Conservation (phyloP, 169 alveolate genomes). For the Plasmodium chabaudi region DNA sequence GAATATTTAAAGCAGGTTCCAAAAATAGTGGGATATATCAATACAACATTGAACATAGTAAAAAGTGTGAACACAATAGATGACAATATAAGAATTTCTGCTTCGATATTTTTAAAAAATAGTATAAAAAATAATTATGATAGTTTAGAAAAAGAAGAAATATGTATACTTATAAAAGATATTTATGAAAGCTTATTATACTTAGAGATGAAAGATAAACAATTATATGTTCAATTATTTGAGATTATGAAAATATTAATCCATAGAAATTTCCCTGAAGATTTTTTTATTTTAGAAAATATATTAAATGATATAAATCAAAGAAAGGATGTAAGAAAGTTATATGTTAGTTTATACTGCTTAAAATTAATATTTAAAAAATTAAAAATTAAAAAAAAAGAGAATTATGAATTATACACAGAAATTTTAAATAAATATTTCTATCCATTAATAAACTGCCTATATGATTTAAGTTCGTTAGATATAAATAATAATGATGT, state of each 20-base stretch:
- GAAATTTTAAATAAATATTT: conserved; percentile 61
- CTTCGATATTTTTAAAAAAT: conserved; percentile 50
- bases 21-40: conserved; percentile 44
- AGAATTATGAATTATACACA: conserved; percentile 45
- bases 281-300: conserved; percentile 32
- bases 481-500: conserved; percentile 61
- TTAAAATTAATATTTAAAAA: conserved; percentile 58
- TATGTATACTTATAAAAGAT: conserved; percentile 37
- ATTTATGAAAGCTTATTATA: conserved; percentile 47
- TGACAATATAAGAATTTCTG: conserved; percentile 52
- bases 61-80: conserved; percentile 39
- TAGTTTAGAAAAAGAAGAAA: conserved; percentile 41
- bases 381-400: conserved; percentile 58
- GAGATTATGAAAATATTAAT: conserved; percentile 65
- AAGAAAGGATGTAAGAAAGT: conserved; percentile 48
- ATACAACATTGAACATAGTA: conserved; percentile 32
- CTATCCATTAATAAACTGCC: conserved; percentile 54
- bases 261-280: conserved; percentile 45
- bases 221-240: conserved; percentile 36
- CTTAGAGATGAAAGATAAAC: conserved; percentile 69
- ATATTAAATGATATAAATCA: conserved; percentile 52
- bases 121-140: conserved; percentile 55
- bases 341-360: conserved; percentile 62
- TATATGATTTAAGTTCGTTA: conserved; percentile 51
- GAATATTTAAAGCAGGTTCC: conserved; percentile 49